Conservation (phyloP, 2,329 filamentous ascomycete genomes). For the Paecilomyces formosus region DNA sequence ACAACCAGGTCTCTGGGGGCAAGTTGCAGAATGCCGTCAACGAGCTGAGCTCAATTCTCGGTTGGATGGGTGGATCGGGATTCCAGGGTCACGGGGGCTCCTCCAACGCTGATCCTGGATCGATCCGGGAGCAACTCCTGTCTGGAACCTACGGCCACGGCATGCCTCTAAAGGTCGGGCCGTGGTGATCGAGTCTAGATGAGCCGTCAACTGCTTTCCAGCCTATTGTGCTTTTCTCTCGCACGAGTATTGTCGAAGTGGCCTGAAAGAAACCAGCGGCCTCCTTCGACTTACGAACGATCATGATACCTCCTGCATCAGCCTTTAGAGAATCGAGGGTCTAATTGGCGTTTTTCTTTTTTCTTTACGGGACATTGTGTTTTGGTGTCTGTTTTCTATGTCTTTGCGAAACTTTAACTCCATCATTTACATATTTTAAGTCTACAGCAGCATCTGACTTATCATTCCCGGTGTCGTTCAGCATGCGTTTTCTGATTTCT, state of each 20-base stretch:
- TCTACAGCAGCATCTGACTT: neutral
- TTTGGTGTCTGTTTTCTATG: neutral
- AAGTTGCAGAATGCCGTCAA: constrained; percentile 73
- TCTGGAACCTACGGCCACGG: constrained; percentile 50
- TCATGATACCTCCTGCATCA: constrained; percentile 39
- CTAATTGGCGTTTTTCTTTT: constrained; percentile 28
- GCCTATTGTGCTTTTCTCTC: neutral
- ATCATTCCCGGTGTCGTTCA: neutral
- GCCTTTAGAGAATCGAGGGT: constrained; percentile 31
- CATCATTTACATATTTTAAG: neutral
- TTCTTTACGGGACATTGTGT: neutral
- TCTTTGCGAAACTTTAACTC: neutral
- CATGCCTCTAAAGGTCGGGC: constrained; percentile 48
- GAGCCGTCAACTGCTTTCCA: neutral
- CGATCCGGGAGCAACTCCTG: constrained; percentile 50
- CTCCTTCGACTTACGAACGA: constrained; percentile 31
- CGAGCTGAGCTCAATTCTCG: constrained; percentile 65
- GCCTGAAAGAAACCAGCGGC: constrained; percentile 5
- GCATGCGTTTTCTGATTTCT: neutral
- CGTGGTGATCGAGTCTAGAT: constrained; percentile 37
- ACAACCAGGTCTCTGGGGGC: constrained; percentile 79
- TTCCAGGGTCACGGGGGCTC: constrained; percentile 18
- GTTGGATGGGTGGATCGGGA: constrained; percentile 61
- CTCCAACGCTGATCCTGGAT: constrained; percentile 34
- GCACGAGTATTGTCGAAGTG: constrained; percentile 3